These are phyloP conservation scores for Aspergillus sp. DNA, from an alignment of 2,329 filamentous ascomycete genomes.

Conservation along the genomic window DNA sequence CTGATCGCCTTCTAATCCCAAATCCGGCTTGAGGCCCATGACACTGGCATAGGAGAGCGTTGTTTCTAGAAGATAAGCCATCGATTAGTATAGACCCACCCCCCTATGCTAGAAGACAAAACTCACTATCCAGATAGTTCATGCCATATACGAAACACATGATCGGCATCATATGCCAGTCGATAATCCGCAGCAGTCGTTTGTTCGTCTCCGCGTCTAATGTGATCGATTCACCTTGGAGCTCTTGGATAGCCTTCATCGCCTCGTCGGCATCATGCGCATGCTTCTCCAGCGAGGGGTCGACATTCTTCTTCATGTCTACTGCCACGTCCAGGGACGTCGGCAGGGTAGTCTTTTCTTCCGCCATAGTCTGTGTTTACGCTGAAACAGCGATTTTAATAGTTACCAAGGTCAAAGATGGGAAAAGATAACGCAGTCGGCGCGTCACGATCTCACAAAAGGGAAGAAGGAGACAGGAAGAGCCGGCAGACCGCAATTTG, in stretches of 20 bases:
- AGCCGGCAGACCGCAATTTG: too few species aligned
- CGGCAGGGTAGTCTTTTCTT: conserved; percentile 31
- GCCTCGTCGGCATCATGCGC: conserved; percentile 61
- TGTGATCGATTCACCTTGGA: conserved; percentile 52
- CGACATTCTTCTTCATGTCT: conserved; percentile 16
- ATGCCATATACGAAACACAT: conserved; percentile 60
- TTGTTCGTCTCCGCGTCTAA: conserved; percentile 59
- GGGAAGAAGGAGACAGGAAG: neutral
- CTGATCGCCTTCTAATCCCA: conserved; percentile 43
- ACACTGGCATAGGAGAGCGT: conserved; percentile 54
- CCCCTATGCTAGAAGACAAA: conserved; percentile 4
- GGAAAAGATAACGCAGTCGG: neutral
- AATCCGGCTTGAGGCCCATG: conserved; percentile 53
- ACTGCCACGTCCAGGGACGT: conserved; percentile 18
- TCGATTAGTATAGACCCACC: neutral
- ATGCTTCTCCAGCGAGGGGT: conserved; percentile 49
- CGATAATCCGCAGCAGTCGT: conserved; percentile 60
- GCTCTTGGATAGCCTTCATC: conserved; percentile 54
- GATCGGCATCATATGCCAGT: conserved; percentile 62
- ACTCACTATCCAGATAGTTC: conserved; percentile 55
- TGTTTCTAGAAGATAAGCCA: conserved; percentile 35
- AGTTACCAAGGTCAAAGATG: neutral
- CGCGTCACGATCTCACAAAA: neutral
- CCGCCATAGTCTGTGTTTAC: conserved; percentile 15
- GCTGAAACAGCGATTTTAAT: too few species aligned